phyloP scores from a whole-genome alignment of 1,139 yeast genomes.

The Yamadazyma buinensis region DNA sequence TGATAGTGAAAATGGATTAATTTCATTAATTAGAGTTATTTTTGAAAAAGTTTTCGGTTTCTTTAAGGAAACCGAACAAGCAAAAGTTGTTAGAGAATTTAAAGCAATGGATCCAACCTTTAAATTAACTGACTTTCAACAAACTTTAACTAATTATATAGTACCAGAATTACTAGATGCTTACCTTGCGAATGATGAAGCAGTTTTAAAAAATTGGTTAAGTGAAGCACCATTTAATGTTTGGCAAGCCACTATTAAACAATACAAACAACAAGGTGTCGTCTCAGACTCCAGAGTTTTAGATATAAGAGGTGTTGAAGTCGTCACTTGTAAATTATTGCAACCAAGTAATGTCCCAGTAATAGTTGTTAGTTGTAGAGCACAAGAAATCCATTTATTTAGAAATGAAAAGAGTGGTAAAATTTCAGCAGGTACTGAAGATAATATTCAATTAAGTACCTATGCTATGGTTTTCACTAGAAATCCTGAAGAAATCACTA shows the following conservation, averaged over 20 bases:
- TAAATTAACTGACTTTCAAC: slow-evolving; percentile 73
- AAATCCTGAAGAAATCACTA: slow-evolving; percentile 86
- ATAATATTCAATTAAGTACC: slow-evolving; percentile 86
- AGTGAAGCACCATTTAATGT: slow-evolving; percentile 97
- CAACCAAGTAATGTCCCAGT: slow-evolving; percentile 95
- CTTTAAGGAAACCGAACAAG: slow-evolving; percentile 95
- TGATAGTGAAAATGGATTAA: slow-evolving; percentile 91
- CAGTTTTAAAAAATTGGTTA: slow-evolving; percentile 82
- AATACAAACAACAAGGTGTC: slow-evolving; percentile 85
- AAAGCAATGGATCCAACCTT: slow-evolving; percentile 88
- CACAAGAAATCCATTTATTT: slow-evolving; percentile 91
- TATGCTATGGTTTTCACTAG: slow-evolving; percentile 96
- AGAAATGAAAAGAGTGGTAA: slow-evolving; percentile 90
- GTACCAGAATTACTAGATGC: slow-evolving; percentile 96
- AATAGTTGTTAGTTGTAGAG: slow-evolving; percentile 90
- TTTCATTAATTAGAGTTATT: slow-evolving; percentile 76
- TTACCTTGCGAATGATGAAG: slow-evolving; percentile 86
- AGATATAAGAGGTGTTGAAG: slow-evolving; percentile 94
- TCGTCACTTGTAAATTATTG: slow-evolving; percentile 80
- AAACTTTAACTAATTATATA: slow-evolving; percentile 85
- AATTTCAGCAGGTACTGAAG: slow-evolving; percentile 94
- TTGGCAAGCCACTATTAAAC: slow-evolving; percentile 91
- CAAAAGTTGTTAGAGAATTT: slow-evolving; percentile 82
- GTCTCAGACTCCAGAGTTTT: slow-evolving; percentile 89
- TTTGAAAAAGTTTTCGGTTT: slow-evolving; percentile 79